These are phyloP conservation scores for Phymatotrichopsis omnivora DNA, from an alignment of 2,329 filamentous ascomycete genomes.

Conservation along the genomic window DNA sequence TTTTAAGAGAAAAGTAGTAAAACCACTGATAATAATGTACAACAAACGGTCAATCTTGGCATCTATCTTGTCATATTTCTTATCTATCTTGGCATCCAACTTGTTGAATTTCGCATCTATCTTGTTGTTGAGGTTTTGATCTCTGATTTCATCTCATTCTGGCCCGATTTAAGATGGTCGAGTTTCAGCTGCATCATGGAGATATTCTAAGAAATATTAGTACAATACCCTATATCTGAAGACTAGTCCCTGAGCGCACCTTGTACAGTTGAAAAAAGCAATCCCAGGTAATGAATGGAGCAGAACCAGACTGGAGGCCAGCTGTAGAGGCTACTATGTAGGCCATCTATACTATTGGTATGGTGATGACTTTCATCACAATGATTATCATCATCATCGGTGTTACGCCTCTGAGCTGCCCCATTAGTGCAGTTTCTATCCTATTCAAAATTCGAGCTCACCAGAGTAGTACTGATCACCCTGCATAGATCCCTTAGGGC, in stretches of 20 bases:
- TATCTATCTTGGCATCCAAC: no score
- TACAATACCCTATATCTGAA: conserved; percentile 4
- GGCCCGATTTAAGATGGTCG: conserved; percentile 5
- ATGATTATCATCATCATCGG: not conserved
- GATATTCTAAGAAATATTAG: conserved; percentile 12
- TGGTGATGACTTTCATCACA: not conserved
- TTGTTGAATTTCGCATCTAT: conserved; percentile 8
- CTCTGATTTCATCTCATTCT: conserved; percentile 5
- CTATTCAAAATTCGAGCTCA: conserved; percentile 5
- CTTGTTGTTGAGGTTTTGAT: conserved; percentile 8
- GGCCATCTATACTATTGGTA: no score
- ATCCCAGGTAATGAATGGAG: conserved; percentile 2
- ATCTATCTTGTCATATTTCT: conserved; percentile 6
- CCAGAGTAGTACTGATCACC: conserved; percentile 11
- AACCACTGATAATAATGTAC: conserved; percentile 5
- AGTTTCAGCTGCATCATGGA: conserved; percentile 8
- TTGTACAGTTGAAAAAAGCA: conserved; percentile 4
- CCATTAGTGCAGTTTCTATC: conserved; percentile 13
- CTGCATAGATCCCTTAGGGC: no score
- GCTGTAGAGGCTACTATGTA: not conserved
- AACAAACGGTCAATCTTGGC: conserved; percentile 11
- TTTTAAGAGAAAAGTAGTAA: conserved; percentile 6
- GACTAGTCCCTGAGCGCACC: not conserved
- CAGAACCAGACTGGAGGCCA: not conserved
- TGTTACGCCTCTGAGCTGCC: conserved; percentile 11